Percentiles rank a stretch among this genome's conserved stretches.
These are phyloP conservation scores for Mycena alexandri DNA, from an alignment of 768 basidiomycete genomes.

Conservation along the genomic window DNA sequence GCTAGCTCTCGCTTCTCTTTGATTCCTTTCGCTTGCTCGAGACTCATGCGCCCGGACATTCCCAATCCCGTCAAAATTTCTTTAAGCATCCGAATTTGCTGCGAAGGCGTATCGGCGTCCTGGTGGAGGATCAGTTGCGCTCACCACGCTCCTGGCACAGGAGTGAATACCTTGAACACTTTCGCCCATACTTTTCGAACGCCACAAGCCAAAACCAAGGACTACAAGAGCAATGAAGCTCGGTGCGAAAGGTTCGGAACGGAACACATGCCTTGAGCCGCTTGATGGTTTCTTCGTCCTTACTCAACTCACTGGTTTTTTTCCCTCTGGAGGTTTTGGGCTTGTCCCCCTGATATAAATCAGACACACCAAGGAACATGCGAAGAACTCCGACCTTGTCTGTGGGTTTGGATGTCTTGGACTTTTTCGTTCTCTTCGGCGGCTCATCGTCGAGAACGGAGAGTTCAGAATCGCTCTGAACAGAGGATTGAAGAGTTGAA, in stretches of 20 bases:
- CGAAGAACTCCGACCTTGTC: conserved; percentile 45
- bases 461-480: conserved; percentile 68
- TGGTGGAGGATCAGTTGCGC: too few species aligned
- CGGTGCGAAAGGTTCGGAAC: background rate
- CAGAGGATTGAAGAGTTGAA: background rate
- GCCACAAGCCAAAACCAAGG: conserved; percentile 80
- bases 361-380: background rate
- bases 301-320: conserved; percentile 53
- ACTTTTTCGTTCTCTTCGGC: conserved; percentile 58
- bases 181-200: conserved; percentile 83
- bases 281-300: conserved; percentile 82
- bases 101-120: conserved; percentile 64
- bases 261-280: conserved; percentile 71
- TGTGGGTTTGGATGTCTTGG: conserved; percentile 48
- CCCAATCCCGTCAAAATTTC: conserved; percentile 78
- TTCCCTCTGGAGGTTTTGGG: conserved; percentile 48
- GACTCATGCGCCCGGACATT: conserved; percentile 81
- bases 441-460: conserved; percentile 73
- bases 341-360: conserved; percentile 42
- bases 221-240: conserved; percentile 51
- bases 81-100: conserved; percentile 76
- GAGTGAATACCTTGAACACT: conserved; percentile 60
- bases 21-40: conserved; percentile 86
- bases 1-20: conserved; percentile 80
- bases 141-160: too few species aligned